Evolutionary conservation across 208 protist genomes (phyloP), one percentile per base, ranked within the genome.

Genomic region (Novymonas esmeraldas): DNA sequence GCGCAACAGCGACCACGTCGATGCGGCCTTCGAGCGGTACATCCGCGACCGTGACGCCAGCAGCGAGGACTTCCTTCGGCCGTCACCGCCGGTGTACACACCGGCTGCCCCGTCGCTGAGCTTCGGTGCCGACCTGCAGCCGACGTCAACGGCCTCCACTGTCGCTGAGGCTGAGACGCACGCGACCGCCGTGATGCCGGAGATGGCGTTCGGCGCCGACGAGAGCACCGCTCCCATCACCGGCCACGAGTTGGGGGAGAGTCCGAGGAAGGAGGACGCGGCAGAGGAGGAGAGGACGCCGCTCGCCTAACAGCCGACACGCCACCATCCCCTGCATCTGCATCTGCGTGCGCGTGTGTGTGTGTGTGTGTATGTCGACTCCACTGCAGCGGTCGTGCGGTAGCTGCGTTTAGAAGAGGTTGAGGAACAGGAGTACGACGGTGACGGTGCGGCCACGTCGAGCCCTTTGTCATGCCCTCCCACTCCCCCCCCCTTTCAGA

Each of bases 21-120:
- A 80, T 22, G 45, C 39, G n/a, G 77, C 73, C 18, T 84, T 88
- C 45, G 79, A 88, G 54, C 54, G 64, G 34, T 88, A 86, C 76
- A 84, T 87, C 31, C 55, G 54, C 7, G 83, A 88, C n/a, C 69
- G 81, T 31, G 76, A 89, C 29, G 57, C 54, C 13, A 56, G 18
- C 24, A 20, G 16, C 14, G 46, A 55, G 39, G 61, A 64, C 42
- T 50, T 13, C 22, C 36, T 55, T 13, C n/a, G 46, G 45, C 29
- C 50, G 41, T 10, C 34, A 14, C 52, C 36, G 18, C 39, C 60
- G 33, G 42, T 38, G 16, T 29, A 31, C 34, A 34, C 42, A 45
- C 16, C 22, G n/a, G 68, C 22, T 38, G 36, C 38, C 14, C 28
- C 48, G 22, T 22, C 44, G 16, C 39, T 34, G 20, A 36, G 20